A percentile compares a stretch with the other conserved stretches of the same genome.
These are phyloP conservation scores for Marsdenia floribunda DNA, from an alignment of 257 asterid species.

Conservation along the genomic window DNA sequence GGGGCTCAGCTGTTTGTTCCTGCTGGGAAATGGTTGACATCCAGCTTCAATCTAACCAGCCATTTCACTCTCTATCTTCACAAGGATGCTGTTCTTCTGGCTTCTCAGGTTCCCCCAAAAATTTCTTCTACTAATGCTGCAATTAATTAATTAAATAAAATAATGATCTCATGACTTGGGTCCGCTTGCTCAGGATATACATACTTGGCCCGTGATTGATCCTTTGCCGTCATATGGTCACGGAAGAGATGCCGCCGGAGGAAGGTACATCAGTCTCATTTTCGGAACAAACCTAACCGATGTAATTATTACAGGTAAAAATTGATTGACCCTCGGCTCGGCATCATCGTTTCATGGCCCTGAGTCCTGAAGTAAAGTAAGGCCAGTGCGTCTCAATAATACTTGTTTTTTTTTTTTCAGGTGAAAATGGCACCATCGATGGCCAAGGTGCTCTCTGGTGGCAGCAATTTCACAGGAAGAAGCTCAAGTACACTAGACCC, in stretches of 20 bases:
- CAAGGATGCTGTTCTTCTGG: conserved; percentile 67
- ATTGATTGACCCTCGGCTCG: too few species aligned
- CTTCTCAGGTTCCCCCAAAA: conserved; percentile 57
- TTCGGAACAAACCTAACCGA: conserved; percentile 84
- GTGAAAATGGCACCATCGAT: conserved; percentile 80
- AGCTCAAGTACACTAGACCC: conserved; percentile 74
- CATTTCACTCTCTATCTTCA: conserved; percentile 89
- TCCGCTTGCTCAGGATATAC: conserved; percentile 48
- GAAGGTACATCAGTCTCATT: conserved; percentile 74
- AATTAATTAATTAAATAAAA: too few species aligned
- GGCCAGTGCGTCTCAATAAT: not conserved
- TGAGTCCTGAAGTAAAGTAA: too few species aligned
- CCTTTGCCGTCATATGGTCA: conserved; percentile 89
- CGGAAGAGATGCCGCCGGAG: conserved; percentile 87
- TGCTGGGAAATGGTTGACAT: conserved; percentile 84
- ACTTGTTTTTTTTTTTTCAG: conserved; percentile 20
- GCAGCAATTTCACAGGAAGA: conserved; percentile 73
- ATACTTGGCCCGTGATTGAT: conserved; percentile 60
- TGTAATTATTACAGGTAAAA: conserved; percentile 65
- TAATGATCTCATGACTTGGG: not conserved
- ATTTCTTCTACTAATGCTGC: too few species aligned
- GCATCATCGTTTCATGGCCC: not conserved
- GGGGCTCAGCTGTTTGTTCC: conserved; percentile 79
- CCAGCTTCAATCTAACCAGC: conserved; percentile 79
- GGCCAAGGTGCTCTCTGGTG: conserved; percentile 87